Percentiles rank a stretch among this genome's conserved stretches.
Evolutionary conservation across 805 yeast species (phyloP).

Genomic region (Torulaspora microellipsoides): DNA sequence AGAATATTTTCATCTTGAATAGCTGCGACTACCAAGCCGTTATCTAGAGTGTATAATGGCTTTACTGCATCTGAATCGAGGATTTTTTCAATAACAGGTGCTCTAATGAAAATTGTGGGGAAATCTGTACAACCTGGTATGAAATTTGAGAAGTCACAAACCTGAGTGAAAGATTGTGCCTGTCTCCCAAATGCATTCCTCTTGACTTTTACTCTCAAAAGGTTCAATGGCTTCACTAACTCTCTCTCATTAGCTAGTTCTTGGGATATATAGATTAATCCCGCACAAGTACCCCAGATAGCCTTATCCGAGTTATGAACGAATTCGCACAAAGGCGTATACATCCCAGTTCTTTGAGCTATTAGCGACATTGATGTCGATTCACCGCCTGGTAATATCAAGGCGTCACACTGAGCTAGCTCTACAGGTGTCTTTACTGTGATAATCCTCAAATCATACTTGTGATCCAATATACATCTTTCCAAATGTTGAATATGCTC

Average conservation of each 20-base stretch:
- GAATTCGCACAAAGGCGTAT: conserved; percentile 49
- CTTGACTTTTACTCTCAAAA: conserved; percentile 56
- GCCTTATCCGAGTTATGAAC: conserved; percentile 47
- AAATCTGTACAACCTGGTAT: conserved; percentile 40
- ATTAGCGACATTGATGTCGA: conserved; percentile 65
- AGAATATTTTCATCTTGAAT: conserved; percentile 54
- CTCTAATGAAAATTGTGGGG: conserved; percentile 60
- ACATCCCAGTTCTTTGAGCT: conserved; percentile 58
- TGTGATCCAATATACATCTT: conserved; percentile 28
- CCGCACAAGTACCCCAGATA: conserved; percentile 87
- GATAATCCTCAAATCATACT: conserved; percentile 35
- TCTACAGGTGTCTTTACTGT: conserved; percentile 53
- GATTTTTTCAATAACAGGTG: conserved; percentile 56
- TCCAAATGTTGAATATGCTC: conserved; percentile 59
- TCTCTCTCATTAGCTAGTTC: conserved; percentile 48
- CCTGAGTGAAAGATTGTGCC: conserved; percentile 54
- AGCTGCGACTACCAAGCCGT: conserved; percentile 60
- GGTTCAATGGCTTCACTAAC: conserved; percentile 57
- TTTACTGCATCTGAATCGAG: conserved; percentile 32
- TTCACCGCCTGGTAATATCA: conserved; percentile 70
- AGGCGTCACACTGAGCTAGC: conserved; percentile 47
- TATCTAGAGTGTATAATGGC: conserved; percentile 39
- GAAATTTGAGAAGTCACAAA: conserved; percentile 40
- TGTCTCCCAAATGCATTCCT: conserved; percentile 81
- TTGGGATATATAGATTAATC: conserved; percentile 61